Evolutionary conservation across 257 asterid species (phyloP).

Genomic region (Nicotiana knightiana): DNA sequence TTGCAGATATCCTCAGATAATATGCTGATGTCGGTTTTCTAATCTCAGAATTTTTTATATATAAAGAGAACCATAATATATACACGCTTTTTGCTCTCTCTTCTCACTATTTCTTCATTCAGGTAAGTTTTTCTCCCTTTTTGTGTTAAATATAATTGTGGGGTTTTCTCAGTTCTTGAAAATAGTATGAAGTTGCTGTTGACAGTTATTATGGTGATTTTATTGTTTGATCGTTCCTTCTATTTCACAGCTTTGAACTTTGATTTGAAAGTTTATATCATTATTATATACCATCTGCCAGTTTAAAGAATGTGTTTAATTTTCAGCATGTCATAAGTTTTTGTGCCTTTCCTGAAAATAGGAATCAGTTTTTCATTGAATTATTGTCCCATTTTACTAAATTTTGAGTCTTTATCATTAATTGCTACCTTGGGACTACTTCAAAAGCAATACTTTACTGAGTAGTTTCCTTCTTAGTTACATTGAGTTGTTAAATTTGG

Average conservation of each 20-base stretch:
- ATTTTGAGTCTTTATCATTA: neutral
- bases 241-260: neutral
- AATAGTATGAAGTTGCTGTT: neutral
- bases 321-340: neutral
- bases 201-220: neutral
- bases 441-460: neutral
- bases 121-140: constrained; percentile 13
- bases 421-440: neutral
- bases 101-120: constrained; percentile 9
- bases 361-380: neutral
- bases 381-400: neutral
- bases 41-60: neutral
- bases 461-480: neutral
- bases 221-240: neutral
- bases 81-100: neutral
- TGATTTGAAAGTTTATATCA: neutral
- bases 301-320: neutral
- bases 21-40: neutral
- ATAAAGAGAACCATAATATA: neutral
- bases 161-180: neutral
- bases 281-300: neutral
- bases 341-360: neutral
- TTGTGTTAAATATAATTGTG: neutral
- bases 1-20: constrained; percentile 1
- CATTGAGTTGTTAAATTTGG: neutral